These are phyloP conservation scores for Scytalidium lignicola DNA, from an alignment of 2,329 filamentous ascomycete genomes.

Conservation along the genomic window DNA sequence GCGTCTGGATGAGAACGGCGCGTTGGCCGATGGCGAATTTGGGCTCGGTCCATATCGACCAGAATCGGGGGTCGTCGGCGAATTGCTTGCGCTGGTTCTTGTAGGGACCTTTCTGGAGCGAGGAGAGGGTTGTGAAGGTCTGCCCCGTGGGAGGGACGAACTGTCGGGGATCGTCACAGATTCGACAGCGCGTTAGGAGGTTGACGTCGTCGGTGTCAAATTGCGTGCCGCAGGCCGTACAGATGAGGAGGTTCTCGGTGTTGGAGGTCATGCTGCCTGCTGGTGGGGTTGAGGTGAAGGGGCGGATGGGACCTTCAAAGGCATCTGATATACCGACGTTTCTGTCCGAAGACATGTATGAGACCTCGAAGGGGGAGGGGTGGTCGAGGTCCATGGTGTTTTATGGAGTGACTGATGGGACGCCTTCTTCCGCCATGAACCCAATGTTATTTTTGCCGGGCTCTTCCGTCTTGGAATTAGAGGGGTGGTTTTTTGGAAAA, in stretches of 20 bases:
- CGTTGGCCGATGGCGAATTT: slow-evolving; percentile 72
- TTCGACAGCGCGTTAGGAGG: slow-evolving; percentile 53
- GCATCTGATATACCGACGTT: background rate
- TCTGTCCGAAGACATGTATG: background rate
- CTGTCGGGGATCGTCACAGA: slow-evolving; percentile 71
- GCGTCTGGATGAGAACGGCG: slow-evolving; percentile 62
- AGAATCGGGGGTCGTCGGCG: slow-evolving; percentile 39
- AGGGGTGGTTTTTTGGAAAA: background rate
- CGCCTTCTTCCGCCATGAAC: background rate
- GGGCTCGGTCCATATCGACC: slow-evolving; percentile 45
- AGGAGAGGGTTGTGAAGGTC: slow-evolving; percentile 56
- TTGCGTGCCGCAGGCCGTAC: slow-evolving; percentile 66
- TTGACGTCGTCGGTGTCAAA: slow-evolving; percentile 48
- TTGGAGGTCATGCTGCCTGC: slow-evolving; percentile 9
- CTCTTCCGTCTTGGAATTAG: background rate
- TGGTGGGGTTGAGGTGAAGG: slow-evolving; percentile 13
- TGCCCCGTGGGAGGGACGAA: slow-evolving; percentile 62
- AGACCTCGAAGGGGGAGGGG: background rate
- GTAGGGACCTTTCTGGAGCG: slow-evolving; percentile 36
- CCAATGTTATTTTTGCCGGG: background rate
- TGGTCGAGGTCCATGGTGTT: background rate
- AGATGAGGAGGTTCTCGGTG: slow-evolving; percentile 46
- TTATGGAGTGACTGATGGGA: too few species aligned
- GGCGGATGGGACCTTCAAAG: slow-evolving; percentile 5
- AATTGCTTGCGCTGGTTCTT: slow-evolving; percentile 48